Percentiles rank a stretch among this genome's conserved stretches.
These are phyloP conservation scores for Marchantia polymorpha DNA, from an alignment of 225 moss, liverwort and hornwort genomes.

Conservation along the genomic window DNA sequence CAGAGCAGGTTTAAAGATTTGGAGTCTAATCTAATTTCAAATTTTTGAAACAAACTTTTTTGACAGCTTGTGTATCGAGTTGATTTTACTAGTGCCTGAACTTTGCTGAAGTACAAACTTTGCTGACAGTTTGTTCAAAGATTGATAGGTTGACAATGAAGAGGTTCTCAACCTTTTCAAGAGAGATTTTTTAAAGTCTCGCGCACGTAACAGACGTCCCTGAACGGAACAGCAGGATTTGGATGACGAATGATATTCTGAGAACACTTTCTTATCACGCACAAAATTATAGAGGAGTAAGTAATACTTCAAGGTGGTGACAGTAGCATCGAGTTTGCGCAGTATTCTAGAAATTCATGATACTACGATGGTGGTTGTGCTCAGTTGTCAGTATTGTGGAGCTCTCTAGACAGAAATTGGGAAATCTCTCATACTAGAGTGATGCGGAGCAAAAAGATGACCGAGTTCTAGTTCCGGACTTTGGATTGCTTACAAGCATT, in stretches of 20 bases:
- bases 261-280: background rate
- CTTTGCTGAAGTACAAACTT: no score
- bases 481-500: constrained; percentile 74
- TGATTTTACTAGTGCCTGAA: no score
- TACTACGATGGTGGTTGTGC: constrained; percentile 11
- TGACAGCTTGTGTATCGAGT: no score
- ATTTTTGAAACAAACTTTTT: no score
- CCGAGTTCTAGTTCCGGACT: constrained; percentile 73
- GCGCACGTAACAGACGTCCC: background rate
- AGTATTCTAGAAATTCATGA: background rate
- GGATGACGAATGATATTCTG: background rate
- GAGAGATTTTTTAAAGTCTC: no score
- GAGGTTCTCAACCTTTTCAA: no score
- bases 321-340: background rate
- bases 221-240: background rate
- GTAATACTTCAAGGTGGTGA: no score
- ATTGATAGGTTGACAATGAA: no score
- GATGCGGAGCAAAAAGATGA: constrained; percentile 86
- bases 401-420: constrained; percentile 70
- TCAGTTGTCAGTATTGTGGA: constrained; percentile 31
- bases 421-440: constrained; percentile 80
- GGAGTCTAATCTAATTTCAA: no score
- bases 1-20: no score
- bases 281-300: background rate
- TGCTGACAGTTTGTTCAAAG: no score